Evolutionary conservation across 169 alveolate species (phyloP).

Genomic region (Cryptosporidium xiaoi): DNA sequence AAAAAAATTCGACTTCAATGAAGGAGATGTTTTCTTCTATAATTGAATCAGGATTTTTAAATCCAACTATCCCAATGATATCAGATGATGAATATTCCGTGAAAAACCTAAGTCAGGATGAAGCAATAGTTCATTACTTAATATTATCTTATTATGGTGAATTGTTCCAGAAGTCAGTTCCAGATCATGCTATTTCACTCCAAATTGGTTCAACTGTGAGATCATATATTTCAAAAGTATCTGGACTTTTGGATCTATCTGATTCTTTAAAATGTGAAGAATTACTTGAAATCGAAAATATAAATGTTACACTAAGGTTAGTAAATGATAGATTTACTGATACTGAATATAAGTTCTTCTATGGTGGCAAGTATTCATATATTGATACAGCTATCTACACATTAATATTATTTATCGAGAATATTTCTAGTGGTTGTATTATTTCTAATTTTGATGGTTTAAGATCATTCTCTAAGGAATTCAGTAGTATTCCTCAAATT

Average conservation of each 20-base stretch:
- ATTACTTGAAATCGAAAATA: not conserved
- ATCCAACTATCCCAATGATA: constrained; percentile 45
- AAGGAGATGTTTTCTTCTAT: not conserved
- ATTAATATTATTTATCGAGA: constrained; percentile 34
- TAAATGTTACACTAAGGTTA: not conserved
- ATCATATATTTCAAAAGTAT: constrained; percentile 2
- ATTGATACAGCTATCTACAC: constrained; percentile 4
- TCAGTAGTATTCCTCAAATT: constrained; percentile 25
- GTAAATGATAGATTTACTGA: not conserved
- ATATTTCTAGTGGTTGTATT: constrained; percentile 40
- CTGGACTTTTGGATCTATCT: not conserved
- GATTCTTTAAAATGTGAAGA: not conserved
- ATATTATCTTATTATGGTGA: constrained; percentile 14
- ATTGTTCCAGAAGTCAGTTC: not conserved
- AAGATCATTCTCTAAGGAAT: not conserved
- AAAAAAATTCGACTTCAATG: constrained; percentile 4
- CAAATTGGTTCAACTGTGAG: constrained; percentile 11
- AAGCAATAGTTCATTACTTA: constrained; percentile 12
- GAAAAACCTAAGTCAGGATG: not conserved
- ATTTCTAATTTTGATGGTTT: not conserved
- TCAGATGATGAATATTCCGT: constrained; percentile 4
- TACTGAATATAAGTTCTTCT: not conserved
- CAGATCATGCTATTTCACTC: constrained; percentile 3
- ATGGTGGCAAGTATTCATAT: constrained; percentile 24
- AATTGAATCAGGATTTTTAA: constrained; percentile 4